Evolutionary conservation across 345 rosid species (phyloP).

Genomic region (Luvunga scandens): DNA sequence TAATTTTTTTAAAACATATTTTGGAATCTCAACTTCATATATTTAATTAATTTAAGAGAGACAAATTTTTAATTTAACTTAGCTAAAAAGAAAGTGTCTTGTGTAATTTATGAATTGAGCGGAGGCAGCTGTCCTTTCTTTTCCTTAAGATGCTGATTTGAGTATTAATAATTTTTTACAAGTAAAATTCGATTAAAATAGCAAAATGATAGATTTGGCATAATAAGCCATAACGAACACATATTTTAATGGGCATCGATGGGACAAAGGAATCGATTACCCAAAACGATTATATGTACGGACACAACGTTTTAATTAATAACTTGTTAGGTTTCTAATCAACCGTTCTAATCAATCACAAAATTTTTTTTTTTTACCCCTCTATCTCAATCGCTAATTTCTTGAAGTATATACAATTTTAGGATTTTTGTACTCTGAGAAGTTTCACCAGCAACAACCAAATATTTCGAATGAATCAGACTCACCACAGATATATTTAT

Average conservation of each 20-base stretch:
- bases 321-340: neutral
- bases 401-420: neutral
- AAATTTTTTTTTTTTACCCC: neutral
- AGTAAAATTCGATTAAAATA: too few species aligned
- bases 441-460: neutral
- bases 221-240: too few species aligned
- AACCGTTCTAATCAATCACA: neutral
- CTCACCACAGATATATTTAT: neutral
- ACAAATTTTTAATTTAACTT: too few species aligned
- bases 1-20: too few species aligned
- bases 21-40: too few species aligned
- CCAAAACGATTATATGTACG: neutral
- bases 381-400: neutral
- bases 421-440: neutral
- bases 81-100: too few species aligned
- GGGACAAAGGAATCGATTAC: neutral
- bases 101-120: too few species aligned
- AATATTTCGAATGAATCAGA: neutral
- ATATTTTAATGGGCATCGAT: neutral
- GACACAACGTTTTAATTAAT: neutral
- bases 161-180: too few species aligned
- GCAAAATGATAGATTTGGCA: too few species aligned
- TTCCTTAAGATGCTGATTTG: too few species aligned
- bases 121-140: too few species aligned
- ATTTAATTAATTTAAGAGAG: too few species aligned